Conservation (phyloP, 129 eudicot species). For the Gnaphalium uliginosum region DNA sequence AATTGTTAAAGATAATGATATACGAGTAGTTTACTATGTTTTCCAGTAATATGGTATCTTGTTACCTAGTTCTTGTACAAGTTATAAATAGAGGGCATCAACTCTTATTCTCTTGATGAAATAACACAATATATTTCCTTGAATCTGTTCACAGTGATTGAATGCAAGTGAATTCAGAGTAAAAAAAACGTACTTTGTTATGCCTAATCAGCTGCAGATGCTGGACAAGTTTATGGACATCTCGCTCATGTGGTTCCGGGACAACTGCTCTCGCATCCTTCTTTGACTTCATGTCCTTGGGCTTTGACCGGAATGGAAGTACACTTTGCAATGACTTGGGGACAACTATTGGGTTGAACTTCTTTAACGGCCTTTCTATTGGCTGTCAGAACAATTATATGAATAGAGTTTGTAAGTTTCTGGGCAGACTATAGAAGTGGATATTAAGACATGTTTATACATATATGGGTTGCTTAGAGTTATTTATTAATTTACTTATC, state of each 20-base stretch:
- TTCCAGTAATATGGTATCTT: too few relatives aligned
- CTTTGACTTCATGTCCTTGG: conserved; percentile 57
- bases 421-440: background rate
- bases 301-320: conserved; percentile 82
- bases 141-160: background rate
- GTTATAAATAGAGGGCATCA: background rate
- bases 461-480: background rate
- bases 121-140: too few relatives aligned
- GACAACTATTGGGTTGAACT: conserved; percentile 91
- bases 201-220: conserved; percentile 65
- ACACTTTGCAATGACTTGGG: conserved; percentile 75
- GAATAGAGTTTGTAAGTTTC: conserved; percentile 17
- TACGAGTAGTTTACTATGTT: too few relatives aligned
- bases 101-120: background rate
- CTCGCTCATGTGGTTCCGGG: conserved; percentile 79
- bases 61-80: too few relatives aligned
- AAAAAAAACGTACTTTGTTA: conserved; percentile 60
- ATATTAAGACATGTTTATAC: background rate
- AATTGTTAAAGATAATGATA: too few relatives aligned
- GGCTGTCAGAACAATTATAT: conserved; percentile 40
- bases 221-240: conserved; percentile 73
- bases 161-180: background rate
- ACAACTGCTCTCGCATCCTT: conserved; percentile 74
- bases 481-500: too few relatives aligned
- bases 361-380: conserved; percentile 70